phyloP scores from a whole-genome alignment of 805 yeast genomes.

The Candida wancherniae region DNA sequence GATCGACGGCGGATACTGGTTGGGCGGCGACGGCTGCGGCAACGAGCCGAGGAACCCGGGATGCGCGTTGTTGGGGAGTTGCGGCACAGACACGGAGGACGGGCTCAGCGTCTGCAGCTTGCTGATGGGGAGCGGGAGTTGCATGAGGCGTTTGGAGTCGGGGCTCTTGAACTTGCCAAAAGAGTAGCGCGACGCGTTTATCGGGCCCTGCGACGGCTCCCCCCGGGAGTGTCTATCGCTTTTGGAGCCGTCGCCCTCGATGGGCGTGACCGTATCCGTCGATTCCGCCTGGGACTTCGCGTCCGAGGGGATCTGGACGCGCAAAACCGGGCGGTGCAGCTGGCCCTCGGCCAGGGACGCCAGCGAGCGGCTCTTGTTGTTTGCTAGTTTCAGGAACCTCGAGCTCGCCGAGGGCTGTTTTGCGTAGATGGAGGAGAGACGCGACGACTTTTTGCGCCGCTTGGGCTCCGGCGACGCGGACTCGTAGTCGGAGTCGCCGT shows the following conservation, averaged over 20 bases:
- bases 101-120: conserved; percentile 41
- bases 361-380: conserved; percentile 1
- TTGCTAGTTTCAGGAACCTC: conserved; percentile 8
- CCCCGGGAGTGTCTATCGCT: too few relatives aligned
- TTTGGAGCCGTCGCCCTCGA: conserved; percentile 19
- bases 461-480: conserved; percentile 34
- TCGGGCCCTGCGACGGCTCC: conserved; percentile 8
- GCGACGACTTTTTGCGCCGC: conserved; percentile 17
- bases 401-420: conserved; percentile 11
- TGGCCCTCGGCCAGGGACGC: conserved; percentile 11
- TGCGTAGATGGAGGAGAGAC: conserved; percentile 11
- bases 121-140: conserved; percentile 31
- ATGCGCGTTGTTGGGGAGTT: conserved; percentile 22
- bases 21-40: conserved; percentile 28
- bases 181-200: conserved; percentile 9
- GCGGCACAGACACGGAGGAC: conserved; percentile 36
- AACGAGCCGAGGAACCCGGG: conserved; percentile 20
- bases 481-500: conserved; percentile 29
- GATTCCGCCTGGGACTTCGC: conserved; percentile 30
- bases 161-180: conserved; percentile 18
- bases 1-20: conserved; percentile 17
- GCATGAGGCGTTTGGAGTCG: conserved; percentile 10
- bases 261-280: conserved; percentile 44
- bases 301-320: conserved; percentile 63
- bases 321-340: conserved; percentile 48